Conservation (phyloP, 495 filamentous ascomycete species). For the Penicillium steckii region DNA sequence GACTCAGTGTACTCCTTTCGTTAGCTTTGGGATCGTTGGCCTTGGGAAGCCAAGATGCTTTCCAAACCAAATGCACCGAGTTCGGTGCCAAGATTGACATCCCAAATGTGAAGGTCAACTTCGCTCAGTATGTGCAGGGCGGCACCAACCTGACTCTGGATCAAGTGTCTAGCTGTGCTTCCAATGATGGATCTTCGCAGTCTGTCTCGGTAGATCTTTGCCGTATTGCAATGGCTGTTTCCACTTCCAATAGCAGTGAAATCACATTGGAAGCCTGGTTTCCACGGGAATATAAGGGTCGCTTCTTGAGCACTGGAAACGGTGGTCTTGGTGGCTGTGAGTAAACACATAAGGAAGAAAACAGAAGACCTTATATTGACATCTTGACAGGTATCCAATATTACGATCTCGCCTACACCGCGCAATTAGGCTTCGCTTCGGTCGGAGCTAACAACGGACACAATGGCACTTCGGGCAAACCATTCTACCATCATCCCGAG, state of each 20-base stretch:
- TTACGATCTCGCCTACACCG: conserved; percentile 41
- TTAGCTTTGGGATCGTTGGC: conserved; percentile 25
- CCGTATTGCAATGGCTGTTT: conserved; percentile 54
- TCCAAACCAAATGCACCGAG: conserved; percentile 28
- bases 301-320: conserved; percentile 56
- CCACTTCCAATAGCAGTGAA: conserved; percentile 51
- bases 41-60: conserved; percentile 30
- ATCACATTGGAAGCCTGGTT: conserved; percentile 61
- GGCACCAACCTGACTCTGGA: conserved; percentile 51
- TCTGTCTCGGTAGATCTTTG: conserved; percentile 49
- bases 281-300: conserved; percentile 49
- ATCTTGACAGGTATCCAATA: conserved; percentile 42
- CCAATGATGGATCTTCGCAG: conserved; percentile 36
- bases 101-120: conserved; percentile 36
- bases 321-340: conserved; percentile 56
- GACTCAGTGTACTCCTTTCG: conserved; percentile 13
- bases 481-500: conserved; percentile 51
- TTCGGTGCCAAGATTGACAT: conserved; percentile 36
- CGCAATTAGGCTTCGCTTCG: conserved; percentile 51
- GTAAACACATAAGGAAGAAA: conserved; percentile 1
- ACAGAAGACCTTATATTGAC: background rate
- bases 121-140: conserved; percentile 41
- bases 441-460: conserved; percentile 59
- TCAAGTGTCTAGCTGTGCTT: conserved; percentile 46
- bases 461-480: conserved; percentile 49